Base-by-base conservation (phyloP, 2,329 filamentous ascomycete genomes). In the Whalleya microplaca region DNA sequence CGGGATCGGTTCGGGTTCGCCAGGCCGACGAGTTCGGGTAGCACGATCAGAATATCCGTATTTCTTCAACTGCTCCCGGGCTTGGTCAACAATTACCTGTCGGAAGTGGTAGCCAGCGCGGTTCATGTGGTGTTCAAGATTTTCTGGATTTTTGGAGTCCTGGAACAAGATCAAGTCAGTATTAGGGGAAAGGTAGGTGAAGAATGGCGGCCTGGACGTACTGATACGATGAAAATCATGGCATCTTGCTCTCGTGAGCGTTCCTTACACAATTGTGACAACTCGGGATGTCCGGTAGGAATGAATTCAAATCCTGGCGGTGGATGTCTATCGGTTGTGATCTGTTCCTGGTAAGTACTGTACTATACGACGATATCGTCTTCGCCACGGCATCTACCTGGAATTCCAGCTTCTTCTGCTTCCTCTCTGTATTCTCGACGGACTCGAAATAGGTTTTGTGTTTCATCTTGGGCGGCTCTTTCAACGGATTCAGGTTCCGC, bases 221-320 rank as follows among this genome's bases (percentile, higher is more conserved):
- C 85, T 66, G 84, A 85, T 46, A 89, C 85, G 55, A 88, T 87
- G 64, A 86, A 88, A 16, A 88, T 83, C 80, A 86, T 83, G 44
- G 83, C 84, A 64, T 80, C 84, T 48, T 78, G 76, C 63, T 86
- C 82, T 61, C 86, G 78, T 1, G 85, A 88, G 19, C 87, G 70
- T 64, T 88, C 85, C 71, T 88, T 88, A 76, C 86, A 89, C 43
- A 78, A 73, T 53, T 75, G 76, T 4, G 84, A 87, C 66, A 89
- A 72, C 59, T 80, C 76, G 20, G 85, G 85, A 61, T 88, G 83
- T 48, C 85, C 85, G 48, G 83, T 80, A 29, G 85, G 83, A 43
- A 89, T 80, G 66, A 87, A 88, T 59, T 82, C 79, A 66, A 84
- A 88, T 43, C 84, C 84, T 1, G 84, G 83, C 10, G 84, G 84